Evolutionary conservation across 768 basidiomycete genomes (phyloP), one percentile per base, ranked within the genome.

Genomic region (Suillus subluteus): DNA sequence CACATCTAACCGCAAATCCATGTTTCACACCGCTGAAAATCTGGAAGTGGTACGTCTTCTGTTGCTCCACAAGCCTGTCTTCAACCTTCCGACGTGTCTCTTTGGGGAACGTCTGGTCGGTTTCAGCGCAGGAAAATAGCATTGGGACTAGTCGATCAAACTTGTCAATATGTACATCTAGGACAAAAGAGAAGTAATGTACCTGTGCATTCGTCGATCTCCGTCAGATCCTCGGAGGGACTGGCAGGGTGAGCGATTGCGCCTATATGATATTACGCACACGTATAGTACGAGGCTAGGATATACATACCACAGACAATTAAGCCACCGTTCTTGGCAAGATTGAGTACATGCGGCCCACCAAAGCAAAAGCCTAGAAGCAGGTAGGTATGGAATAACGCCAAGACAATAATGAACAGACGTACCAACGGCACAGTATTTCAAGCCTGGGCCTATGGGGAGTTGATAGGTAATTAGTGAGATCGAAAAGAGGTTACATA

Each of bases 181-280:
- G 43, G 16, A 35, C 35, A 43, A 9, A 50, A 58, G 32, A 65
- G 37, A 35, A 6, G 1, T 15, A 16, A 71, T 83, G 59, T 65
- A 87, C 88, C 80, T 8, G 80, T 84, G 16, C 84, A 66, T 4
- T 83, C 81, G 59, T 73, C 71, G 73, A 89, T 83, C 30, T 82
- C 81, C 44, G 79, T 82, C 40, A 89, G 69, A 26, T 54, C 26
- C 15, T 54, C 52, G 16, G 52, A 32, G 41, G 86, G 63, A 65
- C 75, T 73, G 2, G 81, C 78, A 3, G 86, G 86, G 70, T 86
- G 83, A 6, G 81, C 83, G 54, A 86, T 82, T 2, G 84, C 84
- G 43, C 76, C 84, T 32, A 70, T 55, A 16, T 59, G 26, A 35
- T 30, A 41, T 41, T 23, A 32, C 12, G 15, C 35, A 18, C 26